These are phyloP conservation scores for Cinnamomum micranthum DNA, from an alignment of 164 flowering plant species.

Conservation along the genomic window DNA sequence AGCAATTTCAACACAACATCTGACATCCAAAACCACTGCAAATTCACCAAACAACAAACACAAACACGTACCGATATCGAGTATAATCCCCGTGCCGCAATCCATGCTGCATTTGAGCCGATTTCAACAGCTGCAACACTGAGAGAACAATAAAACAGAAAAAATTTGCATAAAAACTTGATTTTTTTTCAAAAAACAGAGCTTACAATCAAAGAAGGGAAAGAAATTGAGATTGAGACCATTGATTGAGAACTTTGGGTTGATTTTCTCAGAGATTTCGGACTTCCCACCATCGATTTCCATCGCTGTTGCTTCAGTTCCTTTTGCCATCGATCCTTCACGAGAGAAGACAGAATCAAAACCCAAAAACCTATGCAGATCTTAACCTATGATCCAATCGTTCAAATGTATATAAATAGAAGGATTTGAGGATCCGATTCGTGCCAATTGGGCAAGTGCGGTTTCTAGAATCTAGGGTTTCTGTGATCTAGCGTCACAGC, in stretches of 20 bases:
- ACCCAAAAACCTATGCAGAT: not conserved
- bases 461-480: not conserved
- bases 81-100: constrained; percentile 74
- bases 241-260: constrained; percentile 62
- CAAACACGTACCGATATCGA: constrained; percentile 52
- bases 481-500: too few species aligned
- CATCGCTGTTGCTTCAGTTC: constrained; percentile 36
- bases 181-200: not conserved
- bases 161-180: not conserved
- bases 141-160: constrained; percentile 2
- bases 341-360: not conserved
- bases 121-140: constrained; percentile 77
- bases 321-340: constrained; percentile 34
- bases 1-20: too few species aligned
- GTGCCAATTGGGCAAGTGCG: not conserved
- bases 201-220: not conserved
- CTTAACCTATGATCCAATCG: not conserved
- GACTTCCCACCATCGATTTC: constrained; percentile 51
- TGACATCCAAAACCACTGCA: too few species aligned
- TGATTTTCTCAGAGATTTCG: constrained; percentile 28
- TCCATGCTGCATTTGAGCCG: constrained; percentile 90
- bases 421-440: not conserved
- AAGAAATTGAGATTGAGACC: constrained; percentile 27
- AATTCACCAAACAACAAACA: not conserved
- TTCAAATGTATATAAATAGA: not conserved